phyloP scores from a whole-genome alignment of 108 stramenopile species.

The Nannochloropsis gaditana region DNA sequence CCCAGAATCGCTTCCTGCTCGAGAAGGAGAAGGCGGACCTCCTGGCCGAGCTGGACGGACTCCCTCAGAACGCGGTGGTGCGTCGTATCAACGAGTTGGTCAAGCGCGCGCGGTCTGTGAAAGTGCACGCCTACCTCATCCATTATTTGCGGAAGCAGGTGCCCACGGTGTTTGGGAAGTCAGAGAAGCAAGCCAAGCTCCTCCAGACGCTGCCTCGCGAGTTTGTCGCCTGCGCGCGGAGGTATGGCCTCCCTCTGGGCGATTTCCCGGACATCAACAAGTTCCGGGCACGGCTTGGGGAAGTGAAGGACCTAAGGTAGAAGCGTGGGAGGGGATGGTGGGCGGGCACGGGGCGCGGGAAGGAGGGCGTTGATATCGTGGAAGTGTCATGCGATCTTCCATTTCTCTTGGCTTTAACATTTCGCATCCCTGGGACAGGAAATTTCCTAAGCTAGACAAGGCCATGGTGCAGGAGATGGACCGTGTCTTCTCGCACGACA shows the following conservation, averaged over 20 bases:
- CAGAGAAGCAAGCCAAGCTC: constrained; percentile 87
- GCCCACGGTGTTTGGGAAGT: constrained; percentile 86
- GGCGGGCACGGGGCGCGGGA: background rate
- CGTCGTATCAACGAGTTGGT: constrained; percentile 97
- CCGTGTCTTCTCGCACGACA: constrained; percentile 51
- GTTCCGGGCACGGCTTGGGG: constrained; percentile 68
- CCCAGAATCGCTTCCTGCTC: constrained; percentile 57
- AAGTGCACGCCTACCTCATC: constrained; percentile 97
- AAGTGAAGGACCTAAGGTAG: constrained; percentile 68
- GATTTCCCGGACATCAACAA: constrained; percentile 93
- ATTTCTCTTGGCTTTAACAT: background rate
- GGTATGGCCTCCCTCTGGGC: constrained; percentile 73
- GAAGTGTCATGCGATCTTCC: background rate
- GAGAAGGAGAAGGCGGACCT: constrained; percentile 73
- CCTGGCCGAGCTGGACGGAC: constrained; percentile 76
- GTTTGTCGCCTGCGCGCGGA: constrained; percentile 74
- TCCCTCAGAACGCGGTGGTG: constrained; percentile 94
- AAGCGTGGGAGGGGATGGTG: constrained; percentile 41
- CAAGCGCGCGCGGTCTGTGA: constrained; percentile 89
- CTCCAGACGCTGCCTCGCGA: constrained; percentile 74
- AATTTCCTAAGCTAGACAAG: constrained; percentile 49
- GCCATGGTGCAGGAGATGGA: constrained; percentile 56
- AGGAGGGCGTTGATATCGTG: background rate
- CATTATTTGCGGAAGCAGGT: constrained; percentile 93
- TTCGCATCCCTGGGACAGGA: constrained; percentile 6